Evolutionary conservation across 345 rosid genomes (phyloP), one percentile per base, ranked within the genome.

Genomic region (Eucalyptus pauciflora): DNA sequence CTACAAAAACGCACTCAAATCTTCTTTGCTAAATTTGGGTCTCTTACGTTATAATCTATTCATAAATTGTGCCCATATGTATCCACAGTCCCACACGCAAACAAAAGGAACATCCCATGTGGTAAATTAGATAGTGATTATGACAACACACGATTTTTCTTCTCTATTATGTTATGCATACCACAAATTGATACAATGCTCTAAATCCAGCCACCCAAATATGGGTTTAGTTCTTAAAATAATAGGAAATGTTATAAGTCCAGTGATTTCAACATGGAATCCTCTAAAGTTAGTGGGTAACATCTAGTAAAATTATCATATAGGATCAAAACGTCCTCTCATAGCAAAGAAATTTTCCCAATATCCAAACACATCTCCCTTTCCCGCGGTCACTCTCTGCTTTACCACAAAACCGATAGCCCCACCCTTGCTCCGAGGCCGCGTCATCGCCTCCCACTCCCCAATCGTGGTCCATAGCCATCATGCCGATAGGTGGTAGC

Each of bases 51-150:
- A 6, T 37, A 27, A 76, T 76, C 48, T 29, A 11, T 20, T 20
- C 83, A 22, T 11, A 76, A 41, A 22, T 76, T 41, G 48, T 37
- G 27, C 76, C 41, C 76, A 64, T 64, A n/a, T n/a, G 37, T 15
- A n/a, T 64, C 37, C 76, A 14, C 48, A 41, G 48, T 76, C 48
- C 83, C 48, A 76, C 48, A 76, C 83, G 41, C 76, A 15, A 64
- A n/a, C 69, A 60, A 12, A 27, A 0, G n/a, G n/a, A 5, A 0
- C 13, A 25, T 27, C n/a, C 69, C 69, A 0, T 60, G 31, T 27
- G 69, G 31, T 27, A 60, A 60, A 60, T 11, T 12, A 60, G 31
- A 60, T 11, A 64, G 71, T 64, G 71, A n/a, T 0, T n/a, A n/a
- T 64, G 37, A 64, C 76, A 64, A 13, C 37, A n/a, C 7, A 1